Base-by-base conservation (phyloP, 2,329 filamentous ascomycete species). In the Tricladium varicosporioides region DNA sequence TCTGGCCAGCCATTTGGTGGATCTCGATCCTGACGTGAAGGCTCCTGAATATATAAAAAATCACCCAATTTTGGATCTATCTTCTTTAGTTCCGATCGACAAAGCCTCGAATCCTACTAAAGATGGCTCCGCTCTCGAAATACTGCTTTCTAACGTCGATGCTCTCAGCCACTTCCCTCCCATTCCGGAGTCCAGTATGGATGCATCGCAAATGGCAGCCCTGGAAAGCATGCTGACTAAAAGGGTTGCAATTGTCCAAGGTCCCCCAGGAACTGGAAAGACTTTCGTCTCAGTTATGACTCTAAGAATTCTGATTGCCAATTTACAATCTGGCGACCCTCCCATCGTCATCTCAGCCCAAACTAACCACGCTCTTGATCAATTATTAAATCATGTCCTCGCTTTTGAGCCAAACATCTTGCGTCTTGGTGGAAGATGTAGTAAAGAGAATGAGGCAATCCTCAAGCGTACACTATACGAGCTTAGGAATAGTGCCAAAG, bases 311-410 rank as follows among this genome's bases (percentile, higher is more conserved):
- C 75, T 92, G 53, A 75, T 91, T 0, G 72, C 78, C 1, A 89
- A 88, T 53, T 78, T 83, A 66, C 69, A 70, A 1, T 65, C 68
- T 1, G 76, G 72, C 0, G 83, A 87, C 56, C 80, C 85, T 8
- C 89, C 89, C 0, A 85, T 97, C 31, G 79, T 96, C 16, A 78
- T 96, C 2, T 82, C 91, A 0, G 91, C 91, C 7, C 91, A 96
- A 65, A 97, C 92, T 0, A 97, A 97, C 58, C 91, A 96, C 71
- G 92, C 92, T 0, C 75, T 96, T 0, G 92, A 97, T 64, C 92
- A 96, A 68, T 76, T 97, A 0, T 76, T 96, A 0, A 69, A 67
- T 33, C 66, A 70, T 46, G 59, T 71, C 14, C 32, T 64, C 10
- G 45, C 48, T 5, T 88, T 87, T 63, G 85, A 88, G 63, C 71